Base-by-base conservation (phyloP, 805 yeast species). In the Cyberlindnera maritima region DNA sequence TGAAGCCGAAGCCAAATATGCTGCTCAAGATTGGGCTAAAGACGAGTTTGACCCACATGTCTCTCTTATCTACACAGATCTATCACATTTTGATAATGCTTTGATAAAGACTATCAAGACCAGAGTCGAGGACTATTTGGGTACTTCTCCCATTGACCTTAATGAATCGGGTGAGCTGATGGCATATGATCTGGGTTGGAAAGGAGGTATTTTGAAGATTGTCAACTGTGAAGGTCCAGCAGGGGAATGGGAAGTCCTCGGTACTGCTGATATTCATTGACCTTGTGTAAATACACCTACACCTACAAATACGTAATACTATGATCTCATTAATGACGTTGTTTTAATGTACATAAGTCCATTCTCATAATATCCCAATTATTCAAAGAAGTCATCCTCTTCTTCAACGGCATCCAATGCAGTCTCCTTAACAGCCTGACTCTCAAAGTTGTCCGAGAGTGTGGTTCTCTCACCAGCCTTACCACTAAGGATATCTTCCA, bases 141-240 rank as follows among this genome's bases (percentile, higher is more conserved):
- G 81, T 36, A 38, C 46, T 3, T 43, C 47, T 11, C 20, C 23
- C 12, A 52, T 56, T 3, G 49, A 41, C 15, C 15, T 51, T 3
- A 57, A 58, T 35, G 42, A 40, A 5, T 17, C 36, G 0, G 42
- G 41, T 25, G 49, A 66, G 59, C 44, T 61, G 17, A 18, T 68
- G 62, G 40, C 48, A 2, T 50, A 50, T 13, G 48, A 49, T 1
- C 59, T 77, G 21, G 79, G 80, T 3, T 86, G 94, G 94, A 76
- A 73, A 39, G 79, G 83, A 8, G 82, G 85, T 8, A 69, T 83
- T 20, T 58, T 71, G 47, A 78, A 83, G 54, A 72, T 86, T 44
- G 88, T 86, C 7, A 70, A 71, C 17, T 83, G 90, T 58, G 85
- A 80, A 55, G 92, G 92, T 0, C 87, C 85, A 4, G 81, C 81